A percentile compares a stretch with the other conserved stretches of the same genome.
Evolutionary conservation across 2,329 filamentous ascomycete genomes (phyloP).

Genomic region (Xylariaceae sp.): DNA sequence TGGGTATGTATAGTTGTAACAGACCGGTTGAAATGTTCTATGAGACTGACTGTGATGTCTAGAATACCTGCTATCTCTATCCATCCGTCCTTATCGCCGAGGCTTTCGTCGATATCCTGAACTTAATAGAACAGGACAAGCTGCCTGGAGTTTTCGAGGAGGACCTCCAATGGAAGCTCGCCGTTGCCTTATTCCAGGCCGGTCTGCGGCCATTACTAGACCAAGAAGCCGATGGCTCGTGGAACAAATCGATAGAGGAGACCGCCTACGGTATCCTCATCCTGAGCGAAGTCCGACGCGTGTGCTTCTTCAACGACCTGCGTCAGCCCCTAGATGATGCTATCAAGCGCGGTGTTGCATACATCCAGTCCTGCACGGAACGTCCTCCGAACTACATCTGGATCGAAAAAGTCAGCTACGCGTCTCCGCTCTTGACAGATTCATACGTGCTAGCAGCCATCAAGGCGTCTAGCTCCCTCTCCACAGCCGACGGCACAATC

Average conservation of each 20-base stretch:
- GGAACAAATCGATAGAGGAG: conserved; percentile 21
- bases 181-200: conserved; percentile 20
- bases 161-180: conserved; percentile 15
- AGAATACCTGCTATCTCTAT: conserved; percentile 22
- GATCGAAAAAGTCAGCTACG: conserved; percentile 26
- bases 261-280: conserved; percentile 21
- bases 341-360: conserved; percentile 14
- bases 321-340: conserved; percentile 16
- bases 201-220: conserved; percentile 17
- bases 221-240: conserved; percentile 19
- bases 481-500: conserved; percentile 6
- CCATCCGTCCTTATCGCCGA: conserved; percentile 20
- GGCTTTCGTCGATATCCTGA: conserved; percentile 19
- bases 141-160: conserved; percentile 19
- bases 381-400: conserved; percentile 20
- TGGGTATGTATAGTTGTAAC: conserved; percentile 22
- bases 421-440: conserved; percentile 19
- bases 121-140: conserved; percentile 18
- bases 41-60: conserved; percentile 2
- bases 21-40: background rate
- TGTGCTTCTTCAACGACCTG: conserved; percentile 19
- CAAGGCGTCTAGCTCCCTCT: conserved; percentile 9
- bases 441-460: conserved; percentile 21
- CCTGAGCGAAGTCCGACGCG: conserved; percentile 18
- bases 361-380: conserved; percentile 13